Evolutionary conservation across 2,329 filamentous ascomycete genomes (phyloP).

Genomic region (Alternaria sp.): DNA sequence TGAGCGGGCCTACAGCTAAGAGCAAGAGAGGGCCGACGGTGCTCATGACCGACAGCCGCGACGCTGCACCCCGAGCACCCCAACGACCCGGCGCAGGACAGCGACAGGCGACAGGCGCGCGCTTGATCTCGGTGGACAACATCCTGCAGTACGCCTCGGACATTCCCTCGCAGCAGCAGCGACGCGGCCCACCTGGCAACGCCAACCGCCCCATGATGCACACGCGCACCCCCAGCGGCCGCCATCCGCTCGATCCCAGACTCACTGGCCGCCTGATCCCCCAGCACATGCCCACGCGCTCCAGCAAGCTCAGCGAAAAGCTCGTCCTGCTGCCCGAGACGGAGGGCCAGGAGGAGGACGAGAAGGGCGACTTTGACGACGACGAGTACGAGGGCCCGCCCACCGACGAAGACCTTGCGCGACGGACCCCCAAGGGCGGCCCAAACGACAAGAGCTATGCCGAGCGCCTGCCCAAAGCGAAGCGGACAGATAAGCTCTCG

Average conservation of each 20-base stretch:
- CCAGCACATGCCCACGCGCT: constrained; percentile 77
- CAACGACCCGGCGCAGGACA: constrained; percentile 34
- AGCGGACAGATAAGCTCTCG: constrained; percentile 84
- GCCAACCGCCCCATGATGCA: constrained; percentile 57
- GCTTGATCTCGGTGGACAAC: constrained; percentile 86
- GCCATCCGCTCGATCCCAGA: constrained; percentile 61
- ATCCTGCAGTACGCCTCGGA: constrained; percentile 93
- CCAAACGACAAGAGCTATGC: constrained; percentile 85
- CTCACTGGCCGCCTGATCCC: constrained; percentile 64
- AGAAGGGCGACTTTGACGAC: constrained; percentile 64
- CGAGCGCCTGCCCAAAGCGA: constrained; percentile 86
- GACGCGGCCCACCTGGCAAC: constrained; percentile 70
- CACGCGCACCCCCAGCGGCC: constrained; percentile 57
- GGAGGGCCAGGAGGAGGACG: constrained; percentile 60
- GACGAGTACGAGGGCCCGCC: constrained; percentile 64
- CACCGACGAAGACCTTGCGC: constrained; percentile 69
- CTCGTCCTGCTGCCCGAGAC: constrained; percentile 93
- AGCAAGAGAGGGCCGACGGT: constrained; percentile 49
- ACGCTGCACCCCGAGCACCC: constrained; percentile 46
- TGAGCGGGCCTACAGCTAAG: constrained; percentile 45
- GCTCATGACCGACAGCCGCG: constrained; percentile 63
- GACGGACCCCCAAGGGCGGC: constrained; percentile 70
- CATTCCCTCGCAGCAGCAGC: constrained; percentile 92
- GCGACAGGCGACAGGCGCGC: constrained; percentile 52
- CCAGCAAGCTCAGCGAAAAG: constrained; percentile 95